A percentile compares a stretch with the other conserved stretches of the same genome.
Conservation (phyloP, 202 grass and related monocot genomes). For the Cymbopogon flexuosus region DNA sequence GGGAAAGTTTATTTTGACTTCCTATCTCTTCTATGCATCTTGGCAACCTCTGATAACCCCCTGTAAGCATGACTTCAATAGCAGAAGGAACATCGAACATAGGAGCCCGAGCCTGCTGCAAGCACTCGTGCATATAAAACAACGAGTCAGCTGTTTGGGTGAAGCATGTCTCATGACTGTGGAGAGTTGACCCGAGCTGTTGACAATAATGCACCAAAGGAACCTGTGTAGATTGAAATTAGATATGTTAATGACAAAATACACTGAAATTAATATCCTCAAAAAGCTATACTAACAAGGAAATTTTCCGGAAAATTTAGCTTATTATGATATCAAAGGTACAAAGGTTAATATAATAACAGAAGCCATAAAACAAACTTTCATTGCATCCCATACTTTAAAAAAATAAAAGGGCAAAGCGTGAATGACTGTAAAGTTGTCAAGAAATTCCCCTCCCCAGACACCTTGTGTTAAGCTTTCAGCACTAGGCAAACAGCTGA, state of each 20-base stretch:
- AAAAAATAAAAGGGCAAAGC: neutral
- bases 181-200: constrained; percentile 87
- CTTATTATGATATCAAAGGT: neutral
- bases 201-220: constrained; percentile 89
- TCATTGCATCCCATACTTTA: neutral
- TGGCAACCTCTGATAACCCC: constrained; percentile 68
- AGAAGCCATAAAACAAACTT: neutral
- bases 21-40: constrained; percentile 85
- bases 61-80: constrained; percentile 82
- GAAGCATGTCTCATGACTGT: constrained; percentile 86
- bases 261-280: neutral
- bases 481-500: neutral
- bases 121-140: constrained; percentile 71
- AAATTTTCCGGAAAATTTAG: neutral
- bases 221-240: constrained; percentile 49
- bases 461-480: neutral
- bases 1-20: constrained; percentile 58
- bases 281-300: neutral
- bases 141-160: constrained; percentile 88
- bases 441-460: neutral
- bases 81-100: constrained; percentile 96
- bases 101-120: constrained; percentile 77
- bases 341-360: neutral
- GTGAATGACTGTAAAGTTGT: neutral
- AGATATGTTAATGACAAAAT: constrained; percentile 16